Evolutionary conservation across 164 flowering plant species (phyloP).

Genomic region (Sedum album): DNA sequence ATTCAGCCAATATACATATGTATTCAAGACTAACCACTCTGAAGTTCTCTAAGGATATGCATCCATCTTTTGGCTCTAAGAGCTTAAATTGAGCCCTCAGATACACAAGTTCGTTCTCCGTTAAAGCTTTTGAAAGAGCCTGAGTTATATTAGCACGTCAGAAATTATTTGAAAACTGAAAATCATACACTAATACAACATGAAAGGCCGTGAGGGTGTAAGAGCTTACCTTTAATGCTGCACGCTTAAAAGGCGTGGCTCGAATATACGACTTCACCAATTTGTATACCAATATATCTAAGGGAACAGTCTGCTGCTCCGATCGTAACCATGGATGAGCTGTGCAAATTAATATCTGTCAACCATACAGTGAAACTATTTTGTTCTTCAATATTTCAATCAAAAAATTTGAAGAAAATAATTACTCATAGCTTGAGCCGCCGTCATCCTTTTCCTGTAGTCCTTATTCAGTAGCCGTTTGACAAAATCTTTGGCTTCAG

Average conservation of each 20-base stretch:
- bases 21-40: conserved; percentile 26
- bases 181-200: background rate
- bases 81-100: conserved; percentile 50
- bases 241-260: conserved; percentile 77
- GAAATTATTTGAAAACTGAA: background rate
- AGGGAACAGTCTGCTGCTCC: conserved; percentile 43
- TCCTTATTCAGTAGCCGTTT: conserved; percentile 64
- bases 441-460: conserved; percentile 70
- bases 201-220: background rate
- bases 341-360: conserved; percentile 28
- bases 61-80: conserved; percentile 53
- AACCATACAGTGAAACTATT: background rate
- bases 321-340: conserved; percentile 96
- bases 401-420: background rate
- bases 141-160: conserved; percentile 15
- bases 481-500: conserved; percentile 67
- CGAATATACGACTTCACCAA: conserved; percentile 81
- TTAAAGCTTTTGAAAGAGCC: conserved; percentile 61
- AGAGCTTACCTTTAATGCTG: conserved; percentile 67
- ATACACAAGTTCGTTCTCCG: conserved; percentile 51
- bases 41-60: conserved; percentile 47
- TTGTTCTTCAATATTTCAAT: background rate
- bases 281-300: conserved; percentile 74
- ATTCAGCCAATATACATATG: conserved; percentile 1
- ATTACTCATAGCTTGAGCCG: conserved; percentile 67